Conservation (phyloP, 2,329 filamentous ascomycete species). For the Niveomyces coronatus region DNA sequence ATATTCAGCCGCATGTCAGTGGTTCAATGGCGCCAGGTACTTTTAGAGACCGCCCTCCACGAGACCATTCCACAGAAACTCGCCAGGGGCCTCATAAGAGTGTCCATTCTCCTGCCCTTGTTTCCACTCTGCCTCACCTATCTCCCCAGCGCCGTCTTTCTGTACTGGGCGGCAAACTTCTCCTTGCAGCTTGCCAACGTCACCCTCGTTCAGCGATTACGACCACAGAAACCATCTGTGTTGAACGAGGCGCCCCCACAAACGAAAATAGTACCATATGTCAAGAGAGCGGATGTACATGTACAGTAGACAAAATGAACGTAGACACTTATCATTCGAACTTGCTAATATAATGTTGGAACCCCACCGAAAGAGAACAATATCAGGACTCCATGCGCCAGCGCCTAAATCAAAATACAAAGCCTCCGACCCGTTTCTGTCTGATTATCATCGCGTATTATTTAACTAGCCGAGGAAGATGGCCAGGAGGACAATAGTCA, state of each 20-base stretch:
- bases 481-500: constrained; percentile 82
- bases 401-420: not conserved
- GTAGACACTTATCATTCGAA: not conserved
- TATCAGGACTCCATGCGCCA: not conserved
- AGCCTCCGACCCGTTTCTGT: not conserved
- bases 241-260: constrained; percentile 7
- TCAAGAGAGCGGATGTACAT: not conserved
- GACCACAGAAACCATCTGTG: constrained; percentile 14
- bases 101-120: constrained; percentile 22
- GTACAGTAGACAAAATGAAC: not conserved
- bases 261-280: constrained; percentile 4
- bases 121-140: constrained; percentile 25
- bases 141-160: constrained; percentile 29
- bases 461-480: constrained; percentile 57
- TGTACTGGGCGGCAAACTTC: constrained; percentile 31
- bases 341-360: not conserved
- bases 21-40: constrained; percentile 18
- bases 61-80: constrained; percentile 15
- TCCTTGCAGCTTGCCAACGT: constrained; percentile 25
- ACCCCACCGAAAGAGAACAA: no score
- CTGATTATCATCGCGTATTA: not conserved
- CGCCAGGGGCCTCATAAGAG: constrained; percentile 17
- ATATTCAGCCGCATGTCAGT: constrained; percentile 20
- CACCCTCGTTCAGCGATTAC: constrained; percentile 16
- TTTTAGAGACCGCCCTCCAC: constrained; percentile 11